Base-by-base conservation (phyloP, 306 rosid genomes). In the Casuarina cunninghamiana region DNA sequence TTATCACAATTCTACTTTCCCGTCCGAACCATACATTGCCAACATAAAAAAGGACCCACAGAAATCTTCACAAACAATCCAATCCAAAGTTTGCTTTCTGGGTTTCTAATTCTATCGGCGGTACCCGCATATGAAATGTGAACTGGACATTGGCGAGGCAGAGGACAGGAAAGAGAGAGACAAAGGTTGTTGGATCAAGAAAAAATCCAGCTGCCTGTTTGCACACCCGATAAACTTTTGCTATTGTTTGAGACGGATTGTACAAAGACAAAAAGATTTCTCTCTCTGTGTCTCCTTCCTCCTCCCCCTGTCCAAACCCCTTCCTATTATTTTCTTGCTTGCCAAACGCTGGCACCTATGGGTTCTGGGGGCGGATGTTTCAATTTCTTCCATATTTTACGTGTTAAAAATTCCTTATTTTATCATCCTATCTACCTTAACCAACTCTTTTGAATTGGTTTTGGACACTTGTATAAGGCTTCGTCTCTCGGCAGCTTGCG, bases 371-470 rank as follows among this genome's bases (percentile, higher is more conserved):
- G 88, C 90, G 90, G 93, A 84, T 81, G 76, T 82, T 85, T 67
- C 97, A 80, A 94, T 83, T 81, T 68, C 75, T 71, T 26, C 89
- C 91, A 82, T 79, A 83, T 42, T 81, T 88, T 80, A 70, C 93
- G 93, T 86, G 82, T 84, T 60, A 54, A 69, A 78, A 67, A 57
- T 74, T 57, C 71, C 76, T 50, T 61, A 50, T 39, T 53, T 46
- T 39, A 21, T 48, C 37, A 60, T 35, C 46, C 51, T 45, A 76
- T 65, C 51, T 16, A 43, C 32, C 32, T 26, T 26, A 26, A 26
- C 32, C 32, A 26, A 26, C 32, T 26, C 32, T 26, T 26, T 26
- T 26, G 32, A 26, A 26, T 26, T 26, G 32, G 32, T 26, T 26
- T 26, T 26, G 32, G 32, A 26, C 32, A 26, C 32, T 26, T 26